Evolutionary conservation across 768 basidiomycete genomes (phyloP), one percentile per base, ranked within the genome.

Genomic region (Leucogyrophana mollusca): DNA sequence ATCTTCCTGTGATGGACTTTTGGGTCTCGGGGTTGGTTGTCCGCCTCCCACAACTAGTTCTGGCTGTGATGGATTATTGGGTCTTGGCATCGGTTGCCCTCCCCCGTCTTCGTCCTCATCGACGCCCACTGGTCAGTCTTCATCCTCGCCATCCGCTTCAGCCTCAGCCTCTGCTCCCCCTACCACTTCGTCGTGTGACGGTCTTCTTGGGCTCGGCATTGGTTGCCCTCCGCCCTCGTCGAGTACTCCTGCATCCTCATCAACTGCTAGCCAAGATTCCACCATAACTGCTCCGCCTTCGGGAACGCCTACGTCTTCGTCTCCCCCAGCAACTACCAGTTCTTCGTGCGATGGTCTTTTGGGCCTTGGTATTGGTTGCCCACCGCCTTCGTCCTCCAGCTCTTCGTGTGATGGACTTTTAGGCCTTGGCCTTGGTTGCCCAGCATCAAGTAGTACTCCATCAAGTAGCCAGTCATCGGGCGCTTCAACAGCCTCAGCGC

Each of bases 301-400:
- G 24, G 14, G n/a, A n/a, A n/a, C n/a, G n/a, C n/a, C n/a, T n/a
- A n/a, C n/a, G n/a, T n/a, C 23, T 20, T 30, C 30, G 30, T 44
- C 46, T 22, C 16, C 41, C 43, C 25, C 41, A 25, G 27, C 25
- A 16, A 42, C 45, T 0, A 20, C 52, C 11, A 33, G 41, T 2
- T 34, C 57, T n/a, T 40, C 57, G 8, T 61, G 60, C n/a, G 23
- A 11, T 25, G 61, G 53, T 1, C 32, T 60, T 2, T 41, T 62
- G 24, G 61, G 53, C 3, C 41, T 57, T 24, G 50, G 50, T 4
- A 6, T 57, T 20, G 59, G 50, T 14, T 62, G 55, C 37, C 18
- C 52, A n/a, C 21, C 47, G 4, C 18, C 47, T 5, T 46, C 24
- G 27, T 24, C 47, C 2, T 25, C 42, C 18, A 40, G 58, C 21